Base-by-base conservation (phyloP, 1,284 basidiomycete genomes). In the Ceratobasidium sp. region DNA sequence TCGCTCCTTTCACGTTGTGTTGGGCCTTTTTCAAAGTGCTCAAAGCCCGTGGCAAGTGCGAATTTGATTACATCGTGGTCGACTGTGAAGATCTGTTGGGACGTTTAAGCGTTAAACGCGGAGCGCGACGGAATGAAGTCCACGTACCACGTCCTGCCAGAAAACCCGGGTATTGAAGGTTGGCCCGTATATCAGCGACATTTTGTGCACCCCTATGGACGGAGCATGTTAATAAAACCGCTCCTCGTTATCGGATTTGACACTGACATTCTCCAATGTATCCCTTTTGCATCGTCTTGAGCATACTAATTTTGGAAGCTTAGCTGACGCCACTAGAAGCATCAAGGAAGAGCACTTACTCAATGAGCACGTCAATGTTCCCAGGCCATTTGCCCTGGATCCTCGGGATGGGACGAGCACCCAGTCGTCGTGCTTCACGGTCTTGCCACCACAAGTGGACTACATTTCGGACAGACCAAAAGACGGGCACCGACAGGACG, bases 371-470 rank as follows among this genome's bases (percentile, higher is more conserved):
- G 77, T 92, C 90, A 74, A 91, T 81, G 77, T 91, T 91, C 21
- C 90, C 90, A 3, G 89, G 89, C 88, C 88, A 90, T 80, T 84
- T 86, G 5, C 90, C 90, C 23, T 84, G 80, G n/a, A 90, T 85
- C 30, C 83, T 80, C 2, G 87, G 85, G 59, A 89, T 86, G 1
- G 80, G 81, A 69, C 82, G 81, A 1, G 74, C 65, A 48, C 71
- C 73, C 16, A 69, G 57, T 16, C 48, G 70, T 39, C 45, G 55
- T 3, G 67, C 67, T 41, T 71, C 67, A 2, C 67, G 43, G 45
- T 71, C 67, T 18, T 60, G 53, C 5, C 48, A 41, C 3, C 32
- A 30, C 12, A 48, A 10, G 5, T 14, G 23, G 9, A 71, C 21
- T 8, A 59, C 57, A 32, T 71, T 71, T 23, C 67, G 67, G n/a